These are phyloP conservation scores for Cutaneotrichosporon dermatis DNA, from an alignment of 1,284 basidiomycete species.

Conservation along the genomic window DNA sequence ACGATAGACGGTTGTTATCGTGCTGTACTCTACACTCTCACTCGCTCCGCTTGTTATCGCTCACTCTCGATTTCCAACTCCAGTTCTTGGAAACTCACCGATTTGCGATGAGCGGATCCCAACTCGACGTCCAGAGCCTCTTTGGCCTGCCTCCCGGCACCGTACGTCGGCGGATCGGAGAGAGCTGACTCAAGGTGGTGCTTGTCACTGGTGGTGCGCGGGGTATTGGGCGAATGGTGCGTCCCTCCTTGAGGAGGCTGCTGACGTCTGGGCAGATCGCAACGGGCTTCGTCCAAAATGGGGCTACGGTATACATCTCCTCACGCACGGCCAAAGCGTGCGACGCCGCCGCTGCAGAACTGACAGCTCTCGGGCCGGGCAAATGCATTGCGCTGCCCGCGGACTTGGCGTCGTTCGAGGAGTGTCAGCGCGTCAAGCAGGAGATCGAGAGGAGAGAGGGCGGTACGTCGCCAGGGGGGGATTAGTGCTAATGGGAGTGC, in stretches of 20 bases:
- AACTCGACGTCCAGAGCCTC: no score
- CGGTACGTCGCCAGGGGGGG: no score
- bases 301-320: conserved; percentile 45
- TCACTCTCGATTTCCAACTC: no score
- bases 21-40: no score
- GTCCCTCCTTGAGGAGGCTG: neutral
- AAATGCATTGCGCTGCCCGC: conserved; percentile 56
- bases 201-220: conserved; percentile 6
- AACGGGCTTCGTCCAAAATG: conserved; percentile 39
- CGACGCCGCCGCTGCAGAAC: conserved; percentile 47
- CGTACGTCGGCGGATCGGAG: neutral
- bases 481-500: no score
- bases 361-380: conserved; percentile 56
- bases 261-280: conserved; percentile 33
- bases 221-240: conserved; percentile 10
- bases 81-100: no score
- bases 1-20: no score
- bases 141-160: no score
- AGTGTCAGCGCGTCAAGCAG: conserved; percentile 54
- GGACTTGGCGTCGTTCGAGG: conserved; percentile 56
- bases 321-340: conserved; percentile 37
- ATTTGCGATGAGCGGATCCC: no score
- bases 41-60: no score
- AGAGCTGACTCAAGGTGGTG: neutral
- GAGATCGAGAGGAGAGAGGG: conserved; percentile 54